A percentile compares a stretch with the other conserved stretches of the same genome.
Conservation (phyloP, 805 yeast species). For the Saccharomyces mikatae region DNA sequence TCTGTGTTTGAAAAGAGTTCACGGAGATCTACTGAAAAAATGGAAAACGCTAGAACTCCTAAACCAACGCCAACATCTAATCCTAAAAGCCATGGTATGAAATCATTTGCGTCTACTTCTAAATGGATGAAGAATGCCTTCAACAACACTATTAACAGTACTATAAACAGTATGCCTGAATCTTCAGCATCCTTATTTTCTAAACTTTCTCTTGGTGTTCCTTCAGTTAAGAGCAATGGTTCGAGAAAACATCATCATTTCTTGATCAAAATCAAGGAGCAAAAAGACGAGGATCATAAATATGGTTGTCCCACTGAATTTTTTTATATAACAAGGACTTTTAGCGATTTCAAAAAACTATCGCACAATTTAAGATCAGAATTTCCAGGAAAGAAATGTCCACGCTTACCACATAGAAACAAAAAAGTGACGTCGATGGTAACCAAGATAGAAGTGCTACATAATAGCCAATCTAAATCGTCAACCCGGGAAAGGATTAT, state of each 20-base stretch:
- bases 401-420: slow-evolving; percentile 50
- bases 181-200: slow-evolving; percentile 21
- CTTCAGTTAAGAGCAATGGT: slow-evolving; percentile 1
- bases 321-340: slow-evolving; percentile 49
- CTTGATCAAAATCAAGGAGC: slow-evolving; percentile 38
- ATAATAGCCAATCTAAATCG: not conserved
- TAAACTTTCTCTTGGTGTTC: slow-evolving; percentile 14
- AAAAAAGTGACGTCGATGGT: slow-evolving; percentile 30
- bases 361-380: slow-evolving; percentile 42
- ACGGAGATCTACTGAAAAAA: not conserved
- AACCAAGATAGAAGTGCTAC: slow-evolving; percentile 5
- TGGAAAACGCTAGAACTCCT: slow-evolving; percentile 2
- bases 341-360: slow-evolving; percentile 57
- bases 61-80: slow-evolving; percentile 5
- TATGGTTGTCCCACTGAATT: slow-evolving; percentile 5
- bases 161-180: slow-evolving; percentile 6
- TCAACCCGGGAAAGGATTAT: slow-evolving; percentile 16
- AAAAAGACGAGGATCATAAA: slow-evolving; percentile 18
- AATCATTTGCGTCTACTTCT: slow-evolving; percentile 5
- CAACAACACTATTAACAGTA: not conserved
- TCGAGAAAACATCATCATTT: slow-evolving; percentile 33
- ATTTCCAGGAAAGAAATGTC: slow-evolving; percentile 65
- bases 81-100: not conserved
- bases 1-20: slow-evolving; percentile 41
- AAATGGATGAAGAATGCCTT: slow-evolving; percentile 28